A percentile compares a stretch with the other conserved stretches of the same genome.
These are phyloP conservation scores for Potentilla sterilis DNA, from an alignment of 306 rosid species.

Conservation along the genomic window DNA sequence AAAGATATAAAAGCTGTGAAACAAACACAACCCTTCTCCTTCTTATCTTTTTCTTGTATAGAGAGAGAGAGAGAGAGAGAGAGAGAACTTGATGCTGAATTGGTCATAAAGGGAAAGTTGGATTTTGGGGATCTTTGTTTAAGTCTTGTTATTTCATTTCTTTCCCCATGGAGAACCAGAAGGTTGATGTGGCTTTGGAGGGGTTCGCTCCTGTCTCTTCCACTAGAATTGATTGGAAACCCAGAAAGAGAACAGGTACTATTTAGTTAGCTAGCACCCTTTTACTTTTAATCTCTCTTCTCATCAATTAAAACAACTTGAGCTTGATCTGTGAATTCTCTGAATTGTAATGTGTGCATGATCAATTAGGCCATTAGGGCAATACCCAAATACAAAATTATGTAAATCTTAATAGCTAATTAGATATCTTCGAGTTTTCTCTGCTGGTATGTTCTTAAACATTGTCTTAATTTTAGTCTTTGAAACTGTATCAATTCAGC, in stretches of 20 bases:
- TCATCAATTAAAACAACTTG: not conserved
- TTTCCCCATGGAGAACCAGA: constrained; percentile 47
- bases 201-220: constrained; percentile 70
- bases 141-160: not conserved
- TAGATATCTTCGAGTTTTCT: not conserved
- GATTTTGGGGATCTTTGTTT: not conserved
- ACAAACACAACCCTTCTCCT: not conserved
- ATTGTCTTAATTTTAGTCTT: not conserved
- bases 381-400: not conserved
- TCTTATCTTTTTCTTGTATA: not conserved
- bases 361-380: not conserved
- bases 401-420: not conserved
- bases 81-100: not conserved
- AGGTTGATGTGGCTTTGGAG: constrained; percentile 52
- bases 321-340: not conserved
- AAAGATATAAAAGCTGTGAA: not conserved
- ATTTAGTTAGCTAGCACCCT: not conserved
- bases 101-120: not conserved
- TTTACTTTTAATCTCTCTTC: not conserved
- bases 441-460: not conserved
- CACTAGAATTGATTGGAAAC: constrained; percentile 75
- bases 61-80: too few species aligned
- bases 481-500: not conserved
- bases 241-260: constrained; percentile 85
- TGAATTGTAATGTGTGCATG: constrained; percentile 18